Evolutionary conservation across 805 yeast genomes (phyloP).

Genomic region (Saturnispora zaruensis): DNA sequence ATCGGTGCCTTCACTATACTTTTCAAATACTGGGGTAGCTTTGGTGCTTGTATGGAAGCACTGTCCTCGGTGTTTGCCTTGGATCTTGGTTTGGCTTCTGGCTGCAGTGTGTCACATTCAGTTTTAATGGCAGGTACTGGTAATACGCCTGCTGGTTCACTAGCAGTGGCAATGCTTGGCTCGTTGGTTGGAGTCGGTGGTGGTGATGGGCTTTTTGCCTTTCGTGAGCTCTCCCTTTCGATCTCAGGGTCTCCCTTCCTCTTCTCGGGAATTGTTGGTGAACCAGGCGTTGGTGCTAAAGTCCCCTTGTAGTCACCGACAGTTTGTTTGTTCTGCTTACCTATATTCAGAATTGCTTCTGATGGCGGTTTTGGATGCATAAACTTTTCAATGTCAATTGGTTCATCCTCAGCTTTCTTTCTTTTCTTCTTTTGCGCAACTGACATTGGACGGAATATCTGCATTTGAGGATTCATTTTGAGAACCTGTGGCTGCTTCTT

Average conservation of each 20-base stretch:
- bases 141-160: background rate
- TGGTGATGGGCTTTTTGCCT: background rate
- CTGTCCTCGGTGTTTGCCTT: background rate
- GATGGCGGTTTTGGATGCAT: conserved; percentile 17
- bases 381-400: conserved; percentile 14
- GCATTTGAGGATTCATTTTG: conserved; percentile 1
- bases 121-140: background rate
- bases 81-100: background rate
- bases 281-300: background rate
- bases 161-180: background rate
- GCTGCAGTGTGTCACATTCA: background rate
- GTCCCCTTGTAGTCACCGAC: background rate
- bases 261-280: conserved; percentile 16
- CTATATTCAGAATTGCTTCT: conserved; percentile 6
- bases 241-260: conserved; percentile 10
- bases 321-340: background rate
- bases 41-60: conserved; percentile 12
- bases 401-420: conserved; percentile 4
- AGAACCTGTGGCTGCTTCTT: background rate
- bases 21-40: conserved; percentile 8
- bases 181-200: background rate
- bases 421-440: conserved; percentile 1
- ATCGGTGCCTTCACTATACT: conserved; percentile 7
- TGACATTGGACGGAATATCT: conserved; percentile 4
- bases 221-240: background rate